phyloP scores from a whole-genome alignment of 371 early-diverging fungal species.

The Entomophthora muscae region DNA sequence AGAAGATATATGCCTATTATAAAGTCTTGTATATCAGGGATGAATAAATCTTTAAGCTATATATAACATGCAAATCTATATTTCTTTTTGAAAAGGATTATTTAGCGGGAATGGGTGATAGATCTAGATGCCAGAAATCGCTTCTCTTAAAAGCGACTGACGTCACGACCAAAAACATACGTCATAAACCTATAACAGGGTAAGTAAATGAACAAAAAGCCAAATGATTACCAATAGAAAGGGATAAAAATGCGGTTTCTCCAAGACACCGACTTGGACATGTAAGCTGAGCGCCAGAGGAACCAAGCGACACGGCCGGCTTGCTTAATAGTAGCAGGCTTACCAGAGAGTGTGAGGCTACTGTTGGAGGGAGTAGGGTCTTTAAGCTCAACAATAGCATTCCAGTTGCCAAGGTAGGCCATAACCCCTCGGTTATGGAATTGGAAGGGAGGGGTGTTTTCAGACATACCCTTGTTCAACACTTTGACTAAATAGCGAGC shows the following conservation, averaged over 20 bases:
- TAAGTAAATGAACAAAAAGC: background rate
- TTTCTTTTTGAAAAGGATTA: background rate
- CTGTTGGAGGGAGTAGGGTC: background rate
- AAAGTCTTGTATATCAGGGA: too few relatives aligned
- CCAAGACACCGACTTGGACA: slow-evolving; percentile 47
- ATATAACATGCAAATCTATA: too few relatives aligned
- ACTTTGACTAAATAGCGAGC: slow-evolving; percentile 38
- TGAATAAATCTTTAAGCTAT: too few relatives aligned
- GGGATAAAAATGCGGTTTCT: slow-evolving; percentile 57
- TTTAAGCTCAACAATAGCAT: slow-evolving; percentile 10
- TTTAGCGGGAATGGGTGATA: background rate
- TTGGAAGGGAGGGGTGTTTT: slow-evolving; percentile 19
- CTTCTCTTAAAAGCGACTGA: slow-evolving; percentile 13
- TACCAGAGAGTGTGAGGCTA: slow-evolving; percentile 15
- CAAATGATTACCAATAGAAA: slow-evolving; percentile 41
- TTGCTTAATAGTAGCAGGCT: slow-evolving; percentile 20
- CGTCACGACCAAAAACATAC: slow-evolving; percentile 13
- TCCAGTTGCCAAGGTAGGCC: slow-evolving; percentile 30
- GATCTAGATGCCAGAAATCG: background rate
- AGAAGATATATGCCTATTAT: too few relatives aligned
- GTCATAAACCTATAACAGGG: slow-evolving; percentile 11
- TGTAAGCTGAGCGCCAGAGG: slow-evolving; percentile 64
- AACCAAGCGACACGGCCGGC: slow-evolving; percentile 39
- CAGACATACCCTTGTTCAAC: slow-evolving; percentile 8
- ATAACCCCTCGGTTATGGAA: slow-evolving; percentile 30